Conservation (phyloP, 2,329 filamentous ascomycete species). For the Pseudocercospora ulei region DNA sequence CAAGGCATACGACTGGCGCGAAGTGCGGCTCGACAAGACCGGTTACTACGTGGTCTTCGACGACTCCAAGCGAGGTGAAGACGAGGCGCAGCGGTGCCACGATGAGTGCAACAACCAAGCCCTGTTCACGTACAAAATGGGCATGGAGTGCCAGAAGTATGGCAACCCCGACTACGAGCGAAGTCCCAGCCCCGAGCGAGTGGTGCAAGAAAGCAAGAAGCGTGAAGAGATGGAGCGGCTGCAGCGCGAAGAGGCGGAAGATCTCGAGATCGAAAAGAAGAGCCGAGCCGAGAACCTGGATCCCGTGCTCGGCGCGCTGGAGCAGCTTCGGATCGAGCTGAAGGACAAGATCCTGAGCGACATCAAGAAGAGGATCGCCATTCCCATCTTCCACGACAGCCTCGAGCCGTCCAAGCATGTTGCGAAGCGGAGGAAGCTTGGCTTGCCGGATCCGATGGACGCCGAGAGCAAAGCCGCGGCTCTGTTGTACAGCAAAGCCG, state of each 20-base stretch:
- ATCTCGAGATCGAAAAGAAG: conserved; percentile 81
- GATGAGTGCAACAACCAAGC: conserved; percentile 66
- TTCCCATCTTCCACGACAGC: conserved; percentile 67
- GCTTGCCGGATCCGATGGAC: conserved; percentile 57
- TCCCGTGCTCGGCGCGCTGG: conserved; percentile 73
- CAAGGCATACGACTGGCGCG: conserved; percentile 69
- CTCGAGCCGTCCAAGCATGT: conserved; percentile 73
- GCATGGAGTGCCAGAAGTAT: conserved; percentile 71
- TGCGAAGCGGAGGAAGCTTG: conserved; percentile 68
- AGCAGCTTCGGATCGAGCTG: conserved; percentile 69
- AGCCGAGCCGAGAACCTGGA: conserved; percentile 80
- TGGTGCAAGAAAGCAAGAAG: conserved; percentile 44
- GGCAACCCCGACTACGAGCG: conserved; percentile 55
- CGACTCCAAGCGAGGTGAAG: conserved; percentile 62
- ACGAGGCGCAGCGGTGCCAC: conserved; percentile 73
- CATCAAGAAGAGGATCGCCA: conserved; percentile 77
- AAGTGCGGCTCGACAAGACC: conserved; percentile 70
- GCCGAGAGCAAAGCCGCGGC: conserved; percentile 49
- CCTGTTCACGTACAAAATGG: conserved; percentile 87
- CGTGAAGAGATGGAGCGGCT: conserved; percentile 58
- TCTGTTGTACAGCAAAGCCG: conserved; percentile 41
- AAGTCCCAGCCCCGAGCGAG: conserved; percentile 46
- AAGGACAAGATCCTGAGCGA: conserved; percentile 79
- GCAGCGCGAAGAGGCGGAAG: conserved; percentile 64
- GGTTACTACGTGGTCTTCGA: conserved; percentile 92